A percentile compares a stretch with the other conserved stretches of the same genome.
Conservation (phyloP, 2,329 filamentous ascomycete genomes). For the Apiospora malaysiana region DNA sequence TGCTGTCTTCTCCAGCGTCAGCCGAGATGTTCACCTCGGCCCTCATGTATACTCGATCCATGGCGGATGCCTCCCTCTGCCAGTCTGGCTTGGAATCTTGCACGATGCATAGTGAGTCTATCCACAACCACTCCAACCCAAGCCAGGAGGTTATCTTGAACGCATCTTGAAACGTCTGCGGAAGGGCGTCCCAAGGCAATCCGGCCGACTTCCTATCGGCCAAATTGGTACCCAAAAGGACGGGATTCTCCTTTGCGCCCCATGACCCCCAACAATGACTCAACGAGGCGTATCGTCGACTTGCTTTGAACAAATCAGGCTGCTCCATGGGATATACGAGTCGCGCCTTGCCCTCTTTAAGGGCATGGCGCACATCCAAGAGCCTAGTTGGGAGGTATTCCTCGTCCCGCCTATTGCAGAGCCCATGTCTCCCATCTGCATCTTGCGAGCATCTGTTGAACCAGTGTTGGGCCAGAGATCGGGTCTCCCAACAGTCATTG, state of each 20-base stretch:
- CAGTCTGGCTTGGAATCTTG: conserved; percentile 23
- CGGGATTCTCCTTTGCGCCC: not conserved
- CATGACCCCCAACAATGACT: conserved; percentile 21
- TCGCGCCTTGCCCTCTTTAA: not conserved
- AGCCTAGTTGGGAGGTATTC: conserved; percentile 6
- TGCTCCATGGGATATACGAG: not conserved
- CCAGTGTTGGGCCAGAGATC: not conserved
- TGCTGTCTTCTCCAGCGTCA: not conserved
- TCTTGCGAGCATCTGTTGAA: not conserved
- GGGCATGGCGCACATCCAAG: conserved; percentile 16
- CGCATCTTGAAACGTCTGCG: conserved; percentile 22
- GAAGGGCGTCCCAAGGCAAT: not conserved
- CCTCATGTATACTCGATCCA: conserved; percentile 22
- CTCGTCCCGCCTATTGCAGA: conserved; percentile 1
- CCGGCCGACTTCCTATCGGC: not conserved
- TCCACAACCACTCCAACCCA: conserved; percentile 22
- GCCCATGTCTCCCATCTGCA: not conserved
- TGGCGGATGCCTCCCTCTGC: conserved; percentile 19
- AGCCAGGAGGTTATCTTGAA: conserved; percentile 16
- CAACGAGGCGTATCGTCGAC: not conserved
- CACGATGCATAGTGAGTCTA: conserved; percentile 26
- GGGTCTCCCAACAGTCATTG: not conserved
- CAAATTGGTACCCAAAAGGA: not conserved
- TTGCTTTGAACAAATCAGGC: not conserved
- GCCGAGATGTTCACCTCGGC: conserved; percentile 22